Conservation (phyloP, 208 protist species). For the Leishmania martiniquensis region DNA sequence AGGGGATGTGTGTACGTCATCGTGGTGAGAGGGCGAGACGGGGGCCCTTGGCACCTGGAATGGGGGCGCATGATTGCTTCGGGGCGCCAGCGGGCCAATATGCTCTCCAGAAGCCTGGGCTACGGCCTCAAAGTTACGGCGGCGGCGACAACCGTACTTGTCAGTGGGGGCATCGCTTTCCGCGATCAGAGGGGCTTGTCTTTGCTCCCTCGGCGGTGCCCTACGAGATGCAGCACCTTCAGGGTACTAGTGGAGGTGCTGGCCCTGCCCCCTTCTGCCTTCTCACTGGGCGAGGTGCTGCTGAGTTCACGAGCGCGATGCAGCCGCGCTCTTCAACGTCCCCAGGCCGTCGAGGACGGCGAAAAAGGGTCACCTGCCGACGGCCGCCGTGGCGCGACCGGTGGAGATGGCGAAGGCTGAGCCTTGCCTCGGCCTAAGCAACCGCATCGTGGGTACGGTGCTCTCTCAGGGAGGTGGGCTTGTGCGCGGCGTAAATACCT, state of each 20-base stretch:
- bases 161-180: constrained; percentile 2
- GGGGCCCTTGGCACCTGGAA: neutral
- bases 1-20: neutral
- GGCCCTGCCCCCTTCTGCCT: neutral
- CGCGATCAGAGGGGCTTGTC: constrained; percentile 6
- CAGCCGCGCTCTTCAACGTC: neutral
- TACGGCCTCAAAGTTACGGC: constrained; percentile 5
- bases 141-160: neutral
- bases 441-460: too few relatives aligned
- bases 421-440: too few relatives aligned
- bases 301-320: neutral
- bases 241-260: neutral
- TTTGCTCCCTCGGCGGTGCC: neutral
- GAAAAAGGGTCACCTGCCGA: neutral
- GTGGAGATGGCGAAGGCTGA: too few relatives aligned
- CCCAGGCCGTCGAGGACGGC: neutral
- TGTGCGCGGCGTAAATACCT: too few relatives aligned
- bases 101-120: constrained; percentile 3
- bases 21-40: neutral
- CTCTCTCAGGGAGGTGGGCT: too few relatives aligned
- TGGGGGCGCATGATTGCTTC: neutral
- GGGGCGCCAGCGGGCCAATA: neutral
- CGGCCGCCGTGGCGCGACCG: too few relatives aligned
- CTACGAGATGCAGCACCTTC: neutral
- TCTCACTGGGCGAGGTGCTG: neutral